Evolutionary conservation across 2,329 filamentous ascomycete genomes (phyloP).

Genomic region (Aspergillus sp.): DNA sequence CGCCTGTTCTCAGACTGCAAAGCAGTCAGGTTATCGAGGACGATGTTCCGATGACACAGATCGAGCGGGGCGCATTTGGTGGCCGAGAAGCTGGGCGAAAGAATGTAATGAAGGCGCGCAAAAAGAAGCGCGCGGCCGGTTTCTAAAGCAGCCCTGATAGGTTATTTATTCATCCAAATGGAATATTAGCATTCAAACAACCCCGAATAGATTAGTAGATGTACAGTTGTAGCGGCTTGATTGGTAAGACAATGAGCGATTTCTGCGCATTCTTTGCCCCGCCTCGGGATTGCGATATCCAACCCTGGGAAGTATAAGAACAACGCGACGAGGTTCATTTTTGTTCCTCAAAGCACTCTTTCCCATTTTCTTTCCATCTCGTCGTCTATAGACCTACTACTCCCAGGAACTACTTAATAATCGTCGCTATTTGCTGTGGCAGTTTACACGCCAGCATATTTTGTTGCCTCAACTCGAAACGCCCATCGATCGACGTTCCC

Average conservation of each 20-base stretch:
- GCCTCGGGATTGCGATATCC: not conserved
- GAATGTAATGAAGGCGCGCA: conserved; percentile 33
- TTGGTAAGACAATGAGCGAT: conserved; percentile 12
- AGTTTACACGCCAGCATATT: not conserved
- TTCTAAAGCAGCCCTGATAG: conserved; percentile 31
- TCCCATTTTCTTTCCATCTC: not conserved
- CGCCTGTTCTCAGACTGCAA: conserved; percentile 22
- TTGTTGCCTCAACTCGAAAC: not conserved
- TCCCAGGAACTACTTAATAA: too few relatives aligned
- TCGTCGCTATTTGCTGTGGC: too few relatives aligned
- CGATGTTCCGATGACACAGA: conserved; percentile 43
- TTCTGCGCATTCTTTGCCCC: conserved; percentile 3
- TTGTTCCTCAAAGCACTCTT: not conserved
- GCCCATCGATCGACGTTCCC: not conserved
- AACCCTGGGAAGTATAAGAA: not conserved
- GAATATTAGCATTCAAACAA: not conserved
- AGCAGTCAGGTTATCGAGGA: conserved; percentile 40
- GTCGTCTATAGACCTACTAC: too few relatives aligned
- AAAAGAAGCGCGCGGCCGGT: conserved; percentile 44
- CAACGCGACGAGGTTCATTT: not conserved
- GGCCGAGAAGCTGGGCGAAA: conserved; percentile 35
- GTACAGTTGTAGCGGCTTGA: not conserved
- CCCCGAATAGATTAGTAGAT: not conserved
- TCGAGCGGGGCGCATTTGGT: conserved; percentile 43
- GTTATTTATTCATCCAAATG: too few relatives aligned